phyloP scores from a whole-genome alignment of 805 yeast species.

The Candida qinlingensis region DNA sequence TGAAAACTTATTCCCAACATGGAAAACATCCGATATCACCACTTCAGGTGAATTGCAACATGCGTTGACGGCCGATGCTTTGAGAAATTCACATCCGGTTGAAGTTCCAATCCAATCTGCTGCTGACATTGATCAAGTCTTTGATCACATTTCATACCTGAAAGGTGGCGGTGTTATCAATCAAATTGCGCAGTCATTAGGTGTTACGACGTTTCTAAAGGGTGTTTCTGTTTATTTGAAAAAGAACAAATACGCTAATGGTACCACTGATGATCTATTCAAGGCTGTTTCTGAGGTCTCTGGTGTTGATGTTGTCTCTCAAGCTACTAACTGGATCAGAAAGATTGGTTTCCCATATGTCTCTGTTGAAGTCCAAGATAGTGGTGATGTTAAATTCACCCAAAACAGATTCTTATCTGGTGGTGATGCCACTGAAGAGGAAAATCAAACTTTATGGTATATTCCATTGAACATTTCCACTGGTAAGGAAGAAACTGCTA shows the following conservation, averaged over 20 bases:
- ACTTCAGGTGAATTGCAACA: constrained; percentile 67
- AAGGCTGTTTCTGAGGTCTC: constrained; percentile 58
- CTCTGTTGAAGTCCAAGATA: constrained; percentile 46
- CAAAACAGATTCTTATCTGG: constrained; percentile 72
- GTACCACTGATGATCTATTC: constrained; percentile 72
- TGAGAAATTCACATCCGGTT: constrained; percentile 80
- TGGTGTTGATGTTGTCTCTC: constrained; percentile 62
- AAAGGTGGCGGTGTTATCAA: constrained; percentile 78
- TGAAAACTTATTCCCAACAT: constrained; percentile 67
- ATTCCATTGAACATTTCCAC: constrained; percentile 42
- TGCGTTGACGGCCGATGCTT: constrained; percentile 68
- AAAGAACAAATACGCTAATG: constrained; percentile 71
- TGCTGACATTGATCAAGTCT: constrained; percentile 76
- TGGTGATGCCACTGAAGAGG: constrained; percentile 69
- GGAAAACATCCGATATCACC: constrained; percentile 79
- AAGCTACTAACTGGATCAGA: constrained; percentile 75
- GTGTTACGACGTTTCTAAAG: constrained; percentile 65
- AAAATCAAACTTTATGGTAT: constrained; percentile 61
- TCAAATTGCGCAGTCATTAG: constrained; percentile 72
- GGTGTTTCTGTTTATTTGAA: constrained; percentile 76
- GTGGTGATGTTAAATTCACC: constrained; percentile 46
- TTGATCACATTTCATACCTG: constrained; percentile 76
- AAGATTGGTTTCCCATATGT: constrained; percentile 76
- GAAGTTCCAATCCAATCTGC: constrained; percentile 77
- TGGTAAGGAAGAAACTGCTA: constrained; percentile 46